Evolutionary conservation across 163 green algal species (phyloP), one percentile per base, ranked within the genome.

Genomic region (Scenedesmus sp.): DNA sequence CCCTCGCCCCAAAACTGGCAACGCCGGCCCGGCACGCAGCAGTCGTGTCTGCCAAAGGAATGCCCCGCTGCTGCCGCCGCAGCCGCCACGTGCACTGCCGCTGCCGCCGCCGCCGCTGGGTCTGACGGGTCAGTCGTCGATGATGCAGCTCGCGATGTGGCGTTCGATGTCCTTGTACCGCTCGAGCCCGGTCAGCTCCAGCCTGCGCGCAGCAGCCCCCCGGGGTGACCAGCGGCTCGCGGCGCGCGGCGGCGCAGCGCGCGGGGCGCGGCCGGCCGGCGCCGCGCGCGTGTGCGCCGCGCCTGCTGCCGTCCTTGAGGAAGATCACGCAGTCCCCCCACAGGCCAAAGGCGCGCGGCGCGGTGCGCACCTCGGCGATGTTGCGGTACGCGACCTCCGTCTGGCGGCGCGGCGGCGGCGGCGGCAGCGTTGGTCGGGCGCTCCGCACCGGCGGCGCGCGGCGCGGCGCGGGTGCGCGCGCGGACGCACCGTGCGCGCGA

Each of bases 271-370:
- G 22, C 22, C 34, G 39, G 51, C 34, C 39, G 33, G 14, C 63
- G 31, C 56, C 63, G 18, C 31, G 29, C 22, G 14, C 17, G n/a
- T n/a, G n/a, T n/a, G n/a, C n/a, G n/a, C n/a, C n/a, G n/a, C n/a
- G 60, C 28, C 56, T 73, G 17, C 26, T 64, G 33, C 89, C 87
- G 22, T 90, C 80, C 39, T 93, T 93, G 0, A 92, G 67, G 60
- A 93, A 93, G 6, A 94, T 73, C 2, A 94, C 89, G 73, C 83
- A 81, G 63, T 89, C 87, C 10, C 88, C 88, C 89, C 86, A 92
- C 7, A 83, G 22, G 1, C 80, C 88, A 82, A 92, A 88, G 0
- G 63, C 85, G 7, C 85, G 71, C 0, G 79, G 75, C 13, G 74
- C 84, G 2, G 79, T 75, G 1, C 82, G 77, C 0, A 91, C 66